Evolutionary conservation across 2,329 filamentous ascomycete species (phyloP).

Genomic region (Coccinonectria pachysandricola): DNA sequence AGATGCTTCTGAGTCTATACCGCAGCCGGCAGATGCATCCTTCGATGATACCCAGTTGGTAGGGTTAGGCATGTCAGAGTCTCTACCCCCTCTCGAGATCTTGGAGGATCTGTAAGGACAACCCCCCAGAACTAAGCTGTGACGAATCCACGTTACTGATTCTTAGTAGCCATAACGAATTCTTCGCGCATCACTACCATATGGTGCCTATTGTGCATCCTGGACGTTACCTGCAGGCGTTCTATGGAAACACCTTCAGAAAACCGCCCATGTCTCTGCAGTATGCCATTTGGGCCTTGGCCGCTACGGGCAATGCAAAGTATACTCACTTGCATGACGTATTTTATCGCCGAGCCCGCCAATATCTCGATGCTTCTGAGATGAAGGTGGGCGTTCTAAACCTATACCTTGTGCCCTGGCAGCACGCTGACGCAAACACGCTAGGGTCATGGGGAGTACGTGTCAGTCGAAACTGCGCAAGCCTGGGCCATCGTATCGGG

Average conservation of each 20-base stretch:
- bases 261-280: conserved; percentile 74
- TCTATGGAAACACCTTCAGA: conserved; percentile 61
- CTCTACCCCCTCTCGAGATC: conserved; percentile 65
- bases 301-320: conserved; percentile 60
- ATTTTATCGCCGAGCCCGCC: conserved; percentile 72
- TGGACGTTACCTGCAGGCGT: conserved; percentile 61
- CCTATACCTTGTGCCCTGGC: too few relatives aligned
- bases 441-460: conserved; percentile 63
- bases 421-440: too few relatives aligned
- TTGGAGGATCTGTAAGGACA: conserved; percentile 67
- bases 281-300: conserved; percentile 82
- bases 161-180: conserved; percentile 53
- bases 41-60: conserved; percentile 43
- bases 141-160: too few relatives aligned
- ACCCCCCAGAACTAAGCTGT: too few relatives aligned
- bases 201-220: conserved; percentile 70
- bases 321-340: conserved; percentile 63
- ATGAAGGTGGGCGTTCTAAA: conserved; percentile 61
- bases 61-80: conserved; percentile 69
- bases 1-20: too few relatives aligned
- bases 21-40: conserved; percentile 4
- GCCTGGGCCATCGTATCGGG: conserved; percentile 64
- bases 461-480: conserved; percentile 72
- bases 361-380: conserved; percentile 76
- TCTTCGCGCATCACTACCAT: conserved; percentile 65